A percentile compares a stretch with the other conserved stretches of the same genome.
Conservation (phyloP, 805 yeast species). For the Metschnikowia similis region DNA sequence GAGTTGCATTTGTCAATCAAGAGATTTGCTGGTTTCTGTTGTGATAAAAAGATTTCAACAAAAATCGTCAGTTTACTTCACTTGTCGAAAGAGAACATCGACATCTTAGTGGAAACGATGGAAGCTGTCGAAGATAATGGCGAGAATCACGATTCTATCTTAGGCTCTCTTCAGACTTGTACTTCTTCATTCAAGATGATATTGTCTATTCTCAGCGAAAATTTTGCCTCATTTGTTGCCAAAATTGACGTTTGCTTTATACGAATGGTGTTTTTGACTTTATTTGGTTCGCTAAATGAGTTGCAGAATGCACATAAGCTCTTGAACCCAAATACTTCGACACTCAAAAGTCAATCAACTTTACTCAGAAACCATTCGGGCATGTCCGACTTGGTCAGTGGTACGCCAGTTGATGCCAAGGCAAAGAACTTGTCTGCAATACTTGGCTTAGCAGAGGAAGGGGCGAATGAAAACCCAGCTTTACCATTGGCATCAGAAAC, state of each 20-base stretch:
- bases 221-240: slow-evolving; percentile 46
- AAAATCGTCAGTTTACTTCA: slow-evolving; percentile 50
- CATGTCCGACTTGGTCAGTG: not conserved
- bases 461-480: slow-evolving; percentile 7
- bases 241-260: slow-evolving; percentile 61
- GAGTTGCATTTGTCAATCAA: slow-evolving; percentile 60
- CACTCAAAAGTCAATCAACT: not conserved
- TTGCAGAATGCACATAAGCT: slow-evolving; percentile 60
- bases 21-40: slow-evolving; percentile 54
- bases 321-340: slow-evolving; percentile 13
- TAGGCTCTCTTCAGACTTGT: slow-evolving; percentile 29
- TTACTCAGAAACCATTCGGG: slow-evolving; percentile 7
- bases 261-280: slow-evolving; percentile 18
- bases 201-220: slow-evolving; percentile 44
- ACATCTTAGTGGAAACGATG: slow-evolving; percentile 52
- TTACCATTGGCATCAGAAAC: slow-evolving; percentile 11
- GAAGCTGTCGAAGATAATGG: slow-evolving; percentile 43
- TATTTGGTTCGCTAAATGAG: slow-evolving; percentile 63
- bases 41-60: slow-evolving; percentile 50
- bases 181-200: slow-evolving; percentile 50
- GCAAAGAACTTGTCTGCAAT: slow-evolving; percentile 6
- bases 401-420: slow-evolving; percentile 4
- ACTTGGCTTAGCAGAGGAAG: slow-evolving; percentile 8
- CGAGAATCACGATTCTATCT: slow-evolving; percentile 27
- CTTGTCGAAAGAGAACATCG: slow-evolving; percentile 51